phyloP scores from a whole-genome alignment of 805 yeast genomes.

The Lipomyces oligophaga region DNA sequence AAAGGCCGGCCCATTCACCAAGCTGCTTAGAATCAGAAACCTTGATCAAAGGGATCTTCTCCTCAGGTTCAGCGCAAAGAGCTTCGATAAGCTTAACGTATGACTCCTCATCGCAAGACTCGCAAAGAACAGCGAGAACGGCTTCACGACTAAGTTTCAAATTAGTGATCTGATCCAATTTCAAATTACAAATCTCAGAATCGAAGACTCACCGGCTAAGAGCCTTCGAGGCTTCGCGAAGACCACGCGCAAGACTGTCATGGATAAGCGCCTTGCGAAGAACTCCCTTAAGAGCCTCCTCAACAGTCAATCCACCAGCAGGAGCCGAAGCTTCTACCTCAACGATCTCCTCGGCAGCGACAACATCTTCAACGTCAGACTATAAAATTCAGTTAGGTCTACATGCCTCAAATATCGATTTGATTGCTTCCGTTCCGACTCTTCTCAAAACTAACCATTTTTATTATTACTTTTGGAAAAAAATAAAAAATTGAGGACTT shows the following conservation, averaged over 20 bases:
- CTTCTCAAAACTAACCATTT: no score
- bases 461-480: no score
- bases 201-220: slow-evolving; percentile 56
- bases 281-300: slow-evolving; percentile 97
- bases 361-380: slow-evolving; percentile 64
- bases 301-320: slow-evolving; percentile 88
- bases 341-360: slow-evolving; percentile 75
- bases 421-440: no score
- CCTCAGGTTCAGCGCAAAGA: slow-evolving; percentile 95
- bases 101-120: slow-evolving; percentile 96
- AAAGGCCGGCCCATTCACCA: slow-evolving; percentile 99
- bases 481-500: slow-evolving; percentile 34
- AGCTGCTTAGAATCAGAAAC: slow-evolving; percentile 99
- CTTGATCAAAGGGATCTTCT: slow-evolving; percentile 96
- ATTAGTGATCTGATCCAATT: background rate
- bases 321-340: slow-evolving; percentile 74
- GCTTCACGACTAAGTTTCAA: slow-evolving; percentile 60
- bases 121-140: slow-evolving; percentile 94
- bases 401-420: no score
- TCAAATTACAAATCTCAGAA: background rate
- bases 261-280: slow-evolving; percentile 96
- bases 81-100: slow-evolving; percentile 98
- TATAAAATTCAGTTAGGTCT: slow-evolving; percentile 3
- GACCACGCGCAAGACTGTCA: slow-evolving; percentile 99
- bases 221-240: slow-evolving; percentile 99